phyloP scores from a whole-genome alignment of 345 rosid genomes.

The Melastoma malabathricum region DNA sequence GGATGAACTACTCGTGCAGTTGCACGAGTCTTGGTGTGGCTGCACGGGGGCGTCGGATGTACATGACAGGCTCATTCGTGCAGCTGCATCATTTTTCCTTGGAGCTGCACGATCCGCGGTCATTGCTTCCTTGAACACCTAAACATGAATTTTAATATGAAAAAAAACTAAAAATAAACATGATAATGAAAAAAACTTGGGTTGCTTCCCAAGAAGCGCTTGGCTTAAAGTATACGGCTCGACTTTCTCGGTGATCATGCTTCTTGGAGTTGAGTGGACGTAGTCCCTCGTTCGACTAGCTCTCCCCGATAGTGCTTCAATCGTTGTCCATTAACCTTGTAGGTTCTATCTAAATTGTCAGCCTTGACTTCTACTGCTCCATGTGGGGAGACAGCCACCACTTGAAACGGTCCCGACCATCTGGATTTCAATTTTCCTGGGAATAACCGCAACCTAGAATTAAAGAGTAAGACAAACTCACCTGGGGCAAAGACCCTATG shows the following conservation, averaged over 20 bases:
- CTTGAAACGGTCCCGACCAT: neutral
- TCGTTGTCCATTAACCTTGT: neutral
- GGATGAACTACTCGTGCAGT: too few relatives aligned
- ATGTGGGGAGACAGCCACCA: neutral
- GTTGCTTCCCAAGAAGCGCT: neutral
- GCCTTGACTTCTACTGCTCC: neutral
- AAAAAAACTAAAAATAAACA: neutral
- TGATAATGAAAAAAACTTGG: neutral
- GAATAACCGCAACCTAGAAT: neutral
- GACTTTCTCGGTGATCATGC: neutral
- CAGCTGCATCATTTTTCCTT: too few relatives aligned
- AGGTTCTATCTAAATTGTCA: neutral
- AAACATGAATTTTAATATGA: too few relatives aligned
- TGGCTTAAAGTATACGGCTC: neutral
- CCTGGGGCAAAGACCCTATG: neutral
- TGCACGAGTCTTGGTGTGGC: too few relatives aligned
- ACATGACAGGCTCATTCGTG: too few relatives aligned
- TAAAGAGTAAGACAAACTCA: neutral
- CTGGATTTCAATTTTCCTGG: slow-evolving; percentile 2
- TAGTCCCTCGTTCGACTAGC: neutral
- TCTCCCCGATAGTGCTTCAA: neutral
- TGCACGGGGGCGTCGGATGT: too few relatives aligned
- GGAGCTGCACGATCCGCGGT: too few relatives aligned
- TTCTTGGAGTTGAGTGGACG: neutral
- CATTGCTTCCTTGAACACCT: too few relatives aligned